Base-by-base conservation (phyloP, 768 basidiomycete species). In the Tulasnella sp. region DNA sequence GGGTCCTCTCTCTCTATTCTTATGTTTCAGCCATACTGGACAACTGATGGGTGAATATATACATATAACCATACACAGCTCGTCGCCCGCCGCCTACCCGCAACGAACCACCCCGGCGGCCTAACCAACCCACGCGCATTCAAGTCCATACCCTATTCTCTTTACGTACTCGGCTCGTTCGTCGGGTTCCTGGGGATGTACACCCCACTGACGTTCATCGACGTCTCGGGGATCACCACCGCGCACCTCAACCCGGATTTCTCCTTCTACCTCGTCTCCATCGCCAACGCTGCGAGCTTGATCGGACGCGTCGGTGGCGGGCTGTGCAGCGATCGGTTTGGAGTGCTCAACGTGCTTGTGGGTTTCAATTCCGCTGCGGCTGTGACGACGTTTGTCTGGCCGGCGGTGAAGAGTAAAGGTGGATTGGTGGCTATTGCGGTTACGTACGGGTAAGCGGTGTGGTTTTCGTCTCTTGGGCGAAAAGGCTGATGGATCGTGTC, bases 311-410 rank as follows among this genome's bases (percentile, higher is more conserved):
- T 82, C 29, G 45, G 76, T 5, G 78, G 81, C 12, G 79, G 81
- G 67, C 39, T 80, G 36, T 72, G 79, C 25, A 79, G 80, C 34
- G 81, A 80, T 71, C 36, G 67, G 5, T 67, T 78, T 49, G 82
- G 82, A 12, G 76, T 78, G 4, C 71, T 82, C 42, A 82, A 82
- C 69, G 77, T 80, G 25, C 72, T 80, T 42, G 76, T 76, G 15
- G 49, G 78, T 0, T 81, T 79, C 68, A 79, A 75, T 29, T 19
- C 79, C 72, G 67, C 78, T 0, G 80, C 82, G 15, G 81, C 75
- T 5, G 73, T 80, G 52, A 81, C 80, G 77, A 79, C 82, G 2
- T 82, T 80, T 78, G 67, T 73, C 39, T 82, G 81, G 81, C 81
- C 81, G 7, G 71, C 52, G 31, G 75, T 74, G 49, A 71, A 29